Evolutionary conservation across 140 eudicot species (phyloP), one percentile per base, ranked within the genome.

Genomic region (Erigeron philadelphicus): DNA sequence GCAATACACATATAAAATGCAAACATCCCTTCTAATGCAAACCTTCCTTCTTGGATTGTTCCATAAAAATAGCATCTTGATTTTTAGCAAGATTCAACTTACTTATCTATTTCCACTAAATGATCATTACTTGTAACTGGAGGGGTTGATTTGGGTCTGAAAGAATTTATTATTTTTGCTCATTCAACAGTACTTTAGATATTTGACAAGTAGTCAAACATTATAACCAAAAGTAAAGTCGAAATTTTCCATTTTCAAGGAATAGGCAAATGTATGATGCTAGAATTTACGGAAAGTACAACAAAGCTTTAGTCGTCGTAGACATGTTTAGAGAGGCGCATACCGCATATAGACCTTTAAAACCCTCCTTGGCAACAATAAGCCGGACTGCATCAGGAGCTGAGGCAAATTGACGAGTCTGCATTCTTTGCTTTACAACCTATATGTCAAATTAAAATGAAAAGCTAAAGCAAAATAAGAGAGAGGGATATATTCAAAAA

Each of bases 341-440:
- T 89, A 93, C 99, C 87, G 97, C 99, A 79, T 89, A 93, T 68
- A 93, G 86, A 74, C 99, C 97, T 83, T 85, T 94, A 71, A 87
- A 94, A 15, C 99, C 99, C 77, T 94, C 97, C 50, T 78, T 89
- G 67, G 95, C 49, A 83, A 89, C 84, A 57, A 94, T 87, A 62
- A 94, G 85, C 23, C 91, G 84, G 52, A 89, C 89, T 16, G 97
- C 95, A 85, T 79, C 80, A 70, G 96, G 91, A 55, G 97, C 95
- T 5, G 97, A 94, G 80, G 86, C 70, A 77, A 89, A 94, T 81
- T 94, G 97, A 75, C 95, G 78, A 9, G 99, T 94, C 80, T 94
- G 99, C 97, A 94, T 84, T 66, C 99, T 81, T 75, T 94, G 99
- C 81, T 94, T 94, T 70, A 94, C 91, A 74, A 94, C 97, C 97